Evolutionary conservation across 805 yeast species (phyloP), one percentile per base, ranked within the genome.

Genomic region (Sporopachydermia lactativora): DNA sequence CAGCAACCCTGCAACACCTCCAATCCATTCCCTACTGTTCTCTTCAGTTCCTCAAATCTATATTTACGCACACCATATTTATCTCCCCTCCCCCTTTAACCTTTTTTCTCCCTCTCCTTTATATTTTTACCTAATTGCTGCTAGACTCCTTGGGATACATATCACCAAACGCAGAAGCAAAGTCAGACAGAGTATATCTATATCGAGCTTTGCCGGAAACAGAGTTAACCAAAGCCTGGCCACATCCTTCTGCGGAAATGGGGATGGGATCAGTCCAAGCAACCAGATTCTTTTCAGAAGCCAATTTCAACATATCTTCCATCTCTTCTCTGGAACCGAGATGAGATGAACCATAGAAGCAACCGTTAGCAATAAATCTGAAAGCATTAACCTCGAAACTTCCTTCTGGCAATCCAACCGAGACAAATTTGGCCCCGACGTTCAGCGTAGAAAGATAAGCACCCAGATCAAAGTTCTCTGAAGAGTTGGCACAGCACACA

Each of bases 361-460:
- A 51, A 37, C 57, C 62, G 43, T 51, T 54, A 5, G 42, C 42
- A 37, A 59, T 43, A 43, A 68, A 58, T 16, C 66, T 65, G 31
- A 24, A 24, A 8, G 31, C 31, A 24, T 24, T 24, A 24, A 24
- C 31, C 31, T 8, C 31, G 13, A 38, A 18, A 17, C 14, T 31
- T 44, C 41, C 34, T 18, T 48, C 53, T 11, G 89, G 84, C 51
- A 79, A 64, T 42, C 89, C 89, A 42, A 76, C 85, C 28, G 78
- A 64, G 41, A 77, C 66, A 53, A 77, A 70, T 40, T 64, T 62
- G 41, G 78, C 77, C 51, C 70, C 70, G 35, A 77, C 73, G 52
- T 66, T 75, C 55, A 82, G 63, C 18, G 67, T 54, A 18, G 57
- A 53, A 45, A 77, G 52, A 54, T 73, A 71, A 17, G 61, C 52